Evolutionary conservation across 495 filamentous ascomycete species (phyloP).

Genomic region (Podospora bellae-mahoneyi): DNA sequence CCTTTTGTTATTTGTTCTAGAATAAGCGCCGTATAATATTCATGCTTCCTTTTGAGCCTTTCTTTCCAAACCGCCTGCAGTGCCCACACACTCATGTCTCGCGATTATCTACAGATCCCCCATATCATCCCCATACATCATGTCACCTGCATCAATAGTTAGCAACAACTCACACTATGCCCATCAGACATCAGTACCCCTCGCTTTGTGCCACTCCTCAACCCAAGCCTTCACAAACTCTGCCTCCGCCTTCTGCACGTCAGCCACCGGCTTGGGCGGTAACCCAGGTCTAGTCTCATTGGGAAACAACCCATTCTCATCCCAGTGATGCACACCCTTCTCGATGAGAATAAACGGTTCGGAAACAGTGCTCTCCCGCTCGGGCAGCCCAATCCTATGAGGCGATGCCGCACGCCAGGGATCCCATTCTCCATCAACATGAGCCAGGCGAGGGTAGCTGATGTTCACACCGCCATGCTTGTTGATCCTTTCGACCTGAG

Average conservation of each 20-base stretch:
- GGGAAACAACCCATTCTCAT: conserved; percentile 64
- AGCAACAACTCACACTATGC: conserved; percentile 2
- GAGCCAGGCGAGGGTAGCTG: conserved; percentile 60
- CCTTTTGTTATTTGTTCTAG: conserved; percentile 11
- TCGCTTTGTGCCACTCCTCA: conserved; percentile 47
- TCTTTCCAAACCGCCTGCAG: not conserved
- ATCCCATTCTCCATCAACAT: conserved; percentile 65
- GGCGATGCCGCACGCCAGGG: conserved; percentile 67
- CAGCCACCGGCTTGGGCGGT: conserved; percentile 52
- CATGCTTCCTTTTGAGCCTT: not conserved
- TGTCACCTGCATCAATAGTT: not conserved
- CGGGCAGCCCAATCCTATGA: conserved; percentile 50
- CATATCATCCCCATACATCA: not conserved
- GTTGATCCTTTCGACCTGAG: conserved; percentile 59
- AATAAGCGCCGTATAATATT: not conserved
- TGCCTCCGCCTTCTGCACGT: conserved; percentile 53
- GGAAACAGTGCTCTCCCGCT: conserved; percentile 49
- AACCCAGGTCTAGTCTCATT: conserved; percentile 54
- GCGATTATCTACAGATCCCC: not conserved
- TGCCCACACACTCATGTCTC: not conserved
- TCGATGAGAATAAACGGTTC: conserved; percentile 63
- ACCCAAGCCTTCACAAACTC: conserved; percentile 65
- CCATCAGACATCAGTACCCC: conserved; percentile 4
- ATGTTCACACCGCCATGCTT: conserved; percentile 66
- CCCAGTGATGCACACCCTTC: conserved; percentile 67